A percentile compares a stretch with the other conserved stretches of the same genome.
Evolutionary conservation across 208 protist species (phyloP).

Genomic region (Histomonas meleagridis): DNA sequence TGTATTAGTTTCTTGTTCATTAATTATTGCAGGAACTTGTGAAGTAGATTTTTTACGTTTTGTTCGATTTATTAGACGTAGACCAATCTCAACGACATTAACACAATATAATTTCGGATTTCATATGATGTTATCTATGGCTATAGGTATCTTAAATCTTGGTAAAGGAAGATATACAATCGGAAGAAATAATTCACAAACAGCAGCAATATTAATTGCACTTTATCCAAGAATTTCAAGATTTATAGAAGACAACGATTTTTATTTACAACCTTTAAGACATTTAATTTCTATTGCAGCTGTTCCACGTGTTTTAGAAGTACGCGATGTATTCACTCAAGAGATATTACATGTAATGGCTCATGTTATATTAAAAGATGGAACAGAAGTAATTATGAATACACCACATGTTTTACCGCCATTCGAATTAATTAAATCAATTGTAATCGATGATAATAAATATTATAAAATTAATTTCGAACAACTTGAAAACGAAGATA

Average conservation of each 20-base stretch:
- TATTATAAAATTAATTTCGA: not conserved
- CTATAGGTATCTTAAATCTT: not conserved
- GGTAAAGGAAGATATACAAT: slow-evolving; percentile 4
- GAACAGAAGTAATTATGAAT: not conserved
- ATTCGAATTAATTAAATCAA: not conserved
- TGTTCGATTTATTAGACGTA: not conserved
- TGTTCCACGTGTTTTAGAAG: slow-evolving; percentile 27
- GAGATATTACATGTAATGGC: not conserved
- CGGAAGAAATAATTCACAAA: not conserved
- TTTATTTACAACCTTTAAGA: not conserved
- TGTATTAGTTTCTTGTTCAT: not conserved
- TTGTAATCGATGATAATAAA: not conserved
- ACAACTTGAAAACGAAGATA: not conserved
- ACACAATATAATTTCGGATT: not conserved
- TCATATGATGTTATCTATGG: not conserved
- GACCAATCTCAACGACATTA: not conserved
- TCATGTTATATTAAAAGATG: not conserved
- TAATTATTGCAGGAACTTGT: slow-evolving; percentile 21
- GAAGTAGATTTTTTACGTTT: not conserved
- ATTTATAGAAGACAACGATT: not conserved
- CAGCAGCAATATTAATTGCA: not conserved
- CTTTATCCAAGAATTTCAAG: not conserved
- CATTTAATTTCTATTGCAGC: slow-evolving; percentile 3
- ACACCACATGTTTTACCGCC: not conserved
- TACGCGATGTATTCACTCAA: not conserved